Evolutionary conservation across 1,139 yeast genomes (phyloP).

Genomic region (Sugiyamaella castrensis): DNA sequence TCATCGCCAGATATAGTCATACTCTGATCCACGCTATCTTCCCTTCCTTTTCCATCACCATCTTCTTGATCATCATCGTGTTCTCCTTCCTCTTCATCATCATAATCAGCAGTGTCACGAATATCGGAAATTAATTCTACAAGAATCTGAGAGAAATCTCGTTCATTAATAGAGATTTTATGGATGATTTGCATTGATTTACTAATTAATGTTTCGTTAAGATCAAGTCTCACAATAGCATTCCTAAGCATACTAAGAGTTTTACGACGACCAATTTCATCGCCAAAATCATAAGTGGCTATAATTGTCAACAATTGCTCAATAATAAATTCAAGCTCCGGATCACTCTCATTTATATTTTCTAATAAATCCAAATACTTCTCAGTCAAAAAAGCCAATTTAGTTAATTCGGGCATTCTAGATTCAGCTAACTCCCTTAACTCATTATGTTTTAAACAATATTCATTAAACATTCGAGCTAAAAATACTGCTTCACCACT

Average conservation of each 20-base stretch:
- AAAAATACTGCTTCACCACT: conserved; percentile 76
- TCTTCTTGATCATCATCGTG: too few species aligned
- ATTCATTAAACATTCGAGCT: conserved; percentile 62
- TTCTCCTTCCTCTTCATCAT: too few species aligned
- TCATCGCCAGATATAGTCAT: conserved; percentile 33
- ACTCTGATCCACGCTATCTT: conserved; percentile 31
- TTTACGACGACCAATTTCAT: conserved; percentile 85
- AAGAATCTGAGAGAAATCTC: conserved; percentile 79
- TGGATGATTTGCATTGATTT: conserved; percentile 63
- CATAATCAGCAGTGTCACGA: conserved; percentile 53
- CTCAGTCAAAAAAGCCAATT: conserved; percentile 57
- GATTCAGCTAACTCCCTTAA: conserved; percentile 60
- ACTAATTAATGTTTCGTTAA: conserved; percentile 54
- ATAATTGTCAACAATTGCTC: conserved; percentile 70
- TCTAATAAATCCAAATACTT: conserved; percentile 52
- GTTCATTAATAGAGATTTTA: conserved; percentile 70
- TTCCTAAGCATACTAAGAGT: conserved; percentile 69
- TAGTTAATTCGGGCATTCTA: conserved; percentile 78
- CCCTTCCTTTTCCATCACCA: conserved; percentile 13
- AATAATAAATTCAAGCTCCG: conserved; percentile 69
- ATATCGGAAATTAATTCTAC: conserved; percentile 80
- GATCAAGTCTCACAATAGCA: conserved; percentile 34
- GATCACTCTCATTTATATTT: conserved; percentile 44
- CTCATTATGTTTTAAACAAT: conserved; percentile 52
- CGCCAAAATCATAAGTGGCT: conserved; percentile 76